Conservation (phyloP, 1,139 yeast genomes). For the Arxiozyma telluris region DNA sequence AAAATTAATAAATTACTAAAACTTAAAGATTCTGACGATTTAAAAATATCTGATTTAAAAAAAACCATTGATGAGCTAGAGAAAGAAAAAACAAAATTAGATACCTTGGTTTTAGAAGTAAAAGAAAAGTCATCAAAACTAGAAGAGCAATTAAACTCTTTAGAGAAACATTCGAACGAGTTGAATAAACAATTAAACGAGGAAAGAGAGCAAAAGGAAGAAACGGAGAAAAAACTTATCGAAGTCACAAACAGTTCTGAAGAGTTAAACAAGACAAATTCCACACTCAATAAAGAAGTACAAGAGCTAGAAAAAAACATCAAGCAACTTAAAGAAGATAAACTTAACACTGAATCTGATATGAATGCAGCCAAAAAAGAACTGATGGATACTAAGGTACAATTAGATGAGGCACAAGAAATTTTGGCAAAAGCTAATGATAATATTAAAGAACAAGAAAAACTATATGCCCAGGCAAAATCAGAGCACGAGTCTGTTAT, state of each 20-base stretch:
- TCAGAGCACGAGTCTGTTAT: not conserved
- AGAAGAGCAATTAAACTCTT: not conserved
- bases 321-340: not conserved
- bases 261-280: not conserved
- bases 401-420: not conserved
- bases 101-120: not conserved
- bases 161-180: not conserved
- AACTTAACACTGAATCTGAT: not conserved
- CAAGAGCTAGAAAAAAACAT: not conserved
- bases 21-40: not conserved
- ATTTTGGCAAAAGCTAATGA: not conserved
- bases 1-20: not conserved
- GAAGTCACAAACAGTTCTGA: not conserved
- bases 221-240: not conserved
- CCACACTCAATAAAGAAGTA: not conserved
- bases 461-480: not conserved
- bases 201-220: not conserved
- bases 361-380: not conserved
- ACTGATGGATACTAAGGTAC: not conserved
- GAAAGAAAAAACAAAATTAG: not conserved
- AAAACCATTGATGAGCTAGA: slow-evolving; percentile 2
- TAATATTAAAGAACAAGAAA: not conserved
- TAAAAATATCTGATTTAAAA: not conserved
- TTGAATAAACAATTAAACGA: not conserved
- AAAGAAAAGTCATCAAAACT: not conserved